Conservation (phyloP, 495 filamentous ascomycete genomes). For the Neurospora sp. region DNA sequence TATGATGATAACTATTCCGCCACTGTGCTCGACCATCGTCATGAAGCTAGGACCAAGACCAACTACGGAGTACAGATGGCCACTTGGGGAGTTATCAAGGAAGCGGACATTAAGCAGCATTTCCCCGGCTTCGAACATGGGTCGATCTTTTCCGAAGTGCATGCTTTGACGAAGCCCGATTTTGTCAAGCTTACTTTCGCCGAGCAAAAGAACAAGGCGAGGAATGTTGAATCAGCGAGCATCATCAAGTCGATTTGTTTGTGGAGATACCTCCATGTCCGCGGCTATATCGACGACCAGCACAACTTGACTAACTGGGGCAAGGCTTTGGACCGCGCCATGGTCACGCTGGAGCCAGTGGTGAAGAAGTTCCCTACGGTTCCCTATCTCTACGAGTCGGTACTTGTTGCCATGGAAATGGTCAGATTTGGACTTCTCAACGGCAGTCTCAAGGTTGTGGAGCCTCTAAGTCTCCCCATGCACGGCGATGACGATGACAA, state of each 20-base stretch:
- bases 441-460: constrained; percentile 42
- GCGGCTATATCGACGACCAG: constrained; percentile 69
- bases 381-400: constrained; percentile 31
- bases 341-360: constrained; percentile 49
- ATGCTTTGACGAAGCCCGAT: constrained; percentile 48
- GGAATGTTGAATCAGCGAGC: constrained; percentile 48
- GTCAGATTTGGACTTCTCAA: constrained; percentile 70
- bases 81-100: constrained; percentile 60
- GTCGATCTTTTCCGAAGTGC: constrained; percentile 45
- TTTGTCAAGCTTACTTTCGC: constrained; percentile 58
- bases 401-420: constrained; percentile 69
- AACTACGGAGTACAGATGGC: constrained; percentile 51
- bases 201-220: constrained; percentile 28
- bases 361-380: constrained; percentile 50
- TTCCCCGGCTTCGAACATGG: constrained; percentile 40
- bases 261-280: constrained; percentile 83
- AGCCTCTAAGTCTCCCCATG: constrained; percentile 40
- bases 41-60: constrained; percentile 37
- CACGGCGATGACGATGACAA: constrained; percentile 47
- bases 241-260: constrained; percentile 67
- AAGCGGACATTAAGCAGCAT: constrained; percentile 37
- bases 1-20: constrained; percentile 60
- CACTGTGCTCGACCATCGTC: constrained; percentile 49
- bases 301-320: constrained; percentile 84
- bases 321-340: constrained; percentile 57